Conservation (phyloP, 2,329 filamentous ascomycete genomes). For the Ceratocystis colombiana region DNA sequence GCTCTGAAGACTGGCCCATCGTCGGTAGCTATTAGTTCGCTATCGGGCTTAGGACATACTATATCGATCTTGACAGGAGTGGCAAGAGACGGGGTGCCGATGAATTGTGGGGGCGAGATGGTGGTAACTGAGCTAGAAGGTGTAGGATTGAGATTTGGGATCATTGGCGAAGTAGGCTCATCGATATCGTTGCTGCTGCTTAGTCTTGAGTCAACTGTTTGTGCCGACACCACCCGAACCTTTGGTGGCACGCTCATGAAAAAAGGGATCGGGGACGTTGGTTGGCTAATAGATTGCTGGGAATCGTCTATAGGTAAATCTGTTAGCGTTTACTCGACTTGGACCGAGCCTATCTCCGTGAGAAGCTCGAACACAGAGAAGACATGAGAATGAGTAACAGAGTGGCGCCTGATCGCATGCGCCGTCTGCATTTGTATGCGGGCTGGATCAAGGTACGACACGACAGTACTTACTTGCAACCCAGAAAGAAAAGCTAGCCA, state of each 20-base stretch:
- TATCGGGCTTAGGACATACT: slow-evolving; percentile 71
- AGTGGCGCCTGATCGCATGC: neutral
- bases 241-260: slow-evolving; percentile 63
- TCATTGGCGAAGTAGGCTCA: slow-evolving; percentile 47
- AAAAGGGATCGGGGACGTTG: slow-evolving; percentile 60
- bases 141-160: slow-evolving; percentile 33
- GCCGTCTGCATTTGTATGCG: neutral
- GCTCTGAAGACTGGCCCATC: slow-evolving; percentile 93
- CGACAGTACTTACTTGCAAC: slow-evolving; percentile 57
- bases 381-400: no score
- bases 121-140: slow-evolving; percentile 24
- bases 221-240: slow-evolving; percentile 72
- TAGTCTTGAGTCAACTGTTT: slow-evolving; percentile 74
- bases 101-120: slow-evolving; percentile 29
- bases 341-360: neutral
- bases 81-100: slow-evolving; percentile 26
- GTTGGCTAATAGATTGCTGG: slow-evolving; percentile 40
- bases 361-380: no score
- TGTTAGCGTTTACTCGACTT: neutral
- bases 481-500: slow-evolving; percentile 93
- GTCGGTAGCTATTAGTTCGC: slow-evolving; percentile 75
- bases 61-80: slow-evolving; percentile 69
- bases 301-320: slow-evolving; percentile 35
- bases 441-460: neutral
- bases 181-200: slow-evolving; percentile 57